Percentiles rank a stretch among this genome's conserved stretches.
phyloP scores from a whole-genome alignment of 1,284 basidiomycete species.

The Hemileia vastatrix region DNA sequence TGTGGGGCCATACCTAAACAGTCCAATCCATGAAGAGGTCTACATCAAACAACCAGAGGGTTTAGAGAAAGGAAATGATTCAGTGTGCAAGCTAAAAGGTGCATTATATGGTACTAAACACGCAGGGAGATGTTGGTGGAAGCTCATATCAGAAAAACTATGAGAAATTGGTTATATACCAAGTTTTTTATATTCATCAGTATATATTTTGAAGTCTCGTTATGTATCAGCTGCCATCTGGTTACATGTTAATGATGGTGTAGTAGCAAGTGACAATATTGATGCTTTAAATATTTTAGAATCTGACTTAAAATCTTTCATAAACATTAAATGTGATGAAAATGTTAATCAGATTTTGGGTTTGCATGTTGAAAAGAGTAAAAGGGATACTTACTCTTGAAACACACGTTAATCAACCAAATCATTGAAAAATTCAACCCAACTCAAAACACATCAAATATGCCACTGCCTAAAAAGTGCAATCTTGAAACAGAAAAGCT shows the following conservation, averaged over 20 bases:
- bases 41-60: not conserved
- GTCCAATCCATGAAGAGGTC: not conserved
- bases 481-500: not conserved
- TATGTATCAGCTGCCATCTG: too few relatives aligned
- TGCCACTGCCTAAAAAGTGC: too few relatives aligned
- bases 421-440: not conserved
- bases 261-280: not conserved
- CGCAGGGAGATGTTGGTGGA: not conserved
- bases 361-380: not conserved
- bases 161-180: not conserved
- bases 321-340: not conserved
- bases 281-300: not conserved
- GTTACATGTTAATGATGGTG: constrained; percentile 1
- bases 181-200: not conserved
- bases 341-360: not conserved
- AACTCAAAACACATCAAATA: too few relatives aligned
- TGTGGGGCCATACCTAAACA: not conserved
- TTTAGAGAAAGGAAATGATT: too few relatives aligned
- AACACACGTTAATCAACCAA: not conserved
- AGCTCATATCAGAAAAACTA: not conserved
- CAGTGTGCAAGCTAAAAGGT: not conserved
- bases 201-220: not conserved
- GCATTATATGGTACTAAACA: not conserved
- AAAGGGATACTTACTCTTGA: not conserved
- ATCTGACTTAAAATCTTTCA: too few relatives aligned